Conservation (phyloP, 2,329 filamentous ascomycete species). For the Graphilbum fragrans region DNA sequence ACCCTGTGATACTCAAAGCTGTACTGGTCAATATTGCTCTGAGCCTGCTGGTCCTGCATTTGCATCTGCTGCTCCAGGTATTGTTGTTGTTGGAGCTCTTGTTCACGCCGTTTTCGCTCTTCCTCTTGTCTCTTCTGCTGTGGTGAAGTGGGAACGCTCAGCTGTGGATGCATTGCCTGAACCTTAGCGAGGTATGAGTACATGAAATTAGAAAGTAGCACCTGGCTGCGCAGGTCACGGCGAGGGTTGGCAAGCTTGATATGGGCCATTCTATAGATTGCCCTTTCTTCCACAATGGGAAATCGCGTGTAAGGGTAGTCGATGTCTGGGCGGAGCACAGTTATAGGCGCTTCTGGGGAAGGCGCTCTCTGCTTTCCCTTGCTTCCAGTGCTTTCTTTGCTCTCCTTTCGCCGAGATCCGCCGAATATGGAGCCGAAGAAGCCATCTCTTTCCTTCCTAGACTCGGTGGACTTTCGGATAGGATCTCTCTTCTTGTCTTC, state of each 20-base stretch:
- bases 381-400: slow-evolving; percentile 61
- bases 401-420: slow-evolving; percentile 74
- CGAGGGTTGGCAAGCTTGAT: slow-evolving; percentile 98
- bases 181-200: slow-evolving; percentile 98
- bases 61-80: slow-evolving; percentile 28
- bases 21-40: slow-evolving; percentile 15
- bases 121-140: slow-evolving; percentile 30
- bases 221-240: slow-evolving; percentile 83
- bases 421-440: slow-evolving; percentile 93
- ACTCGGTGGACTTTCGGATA: slow-evolving; percentile 56
- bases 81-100: slow-evolving; percentile 30
- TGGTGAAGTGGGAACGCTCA: slow-evolving; percentile 76
- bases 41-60: slow-evolving; percentile 10
- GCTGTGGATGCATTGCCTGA: slow-evolving; percentile 95
- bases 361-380: slow-evolving; percentile 62
- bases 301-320: slow-evolving; percentile 97
- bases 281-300: slow-evolving; percentile 86
- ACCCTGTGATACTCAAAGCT: slow-evolving; percentile 24
- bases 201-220: slow-evolving; percentile 98
- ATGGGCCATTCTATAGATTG: slow-evolving; percentile 97
- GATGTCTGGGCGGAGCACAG: slow-evolving; percentile 68
- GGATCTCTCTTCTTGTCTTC: slow-evolving; percentile 76
- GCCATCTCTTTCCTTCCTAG: slow-evolving; percentile 86
- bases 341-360: slow-evolving; percentile 66
- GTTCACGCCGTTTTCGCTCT: slow-evolving; percentile 35